A percentile compares a stretch with the other conserved stretches of the same genome.
phyloP scores from a whole-genome alignment of 2,329 filamentous ascomycete genomes.

The Fusarium virguliforme region DNA sequence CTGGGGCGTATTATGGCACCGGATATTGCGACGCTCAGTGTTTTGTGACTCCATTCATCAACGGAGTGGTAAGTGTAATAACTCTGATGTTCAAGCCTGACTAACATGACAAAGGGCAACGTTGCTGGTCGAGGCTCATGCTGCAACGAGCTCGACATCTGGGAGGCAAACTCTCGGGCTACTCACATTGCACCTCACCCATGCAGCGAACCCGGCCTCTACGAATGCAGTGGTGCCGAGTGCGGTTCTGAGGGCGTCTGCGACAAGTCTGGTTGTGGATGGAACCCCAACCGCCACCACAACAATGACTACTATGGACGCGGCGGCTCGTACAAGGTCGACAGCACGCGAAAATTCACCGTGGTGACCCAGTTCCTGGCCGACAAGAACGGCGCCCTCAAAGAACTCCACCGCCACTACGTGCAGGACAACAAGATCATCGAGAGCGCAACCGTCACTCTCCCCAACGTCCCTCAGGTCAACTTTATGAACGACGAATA shows the following conservation, averaged over 20 bases:
- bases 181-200: conserved; percentile 66
- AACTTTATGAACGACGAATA: conserved; percentile 58
- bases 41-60: conserved; percentile 66
- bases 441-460: conserved; percentile 39
- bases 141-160: conserved; percentile 71
- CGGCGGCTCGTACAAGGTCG: conserved; percentile 52
- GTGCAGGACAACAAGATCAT: conserved; percentile 57
- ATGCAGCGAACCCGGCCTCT: conserved; percentile 63
- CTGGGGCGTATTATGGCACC: conserved; percentile 73
- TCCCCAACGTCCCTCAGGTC: conserved; percentile 51
- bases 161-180: conserved; percentile 67
- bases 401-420: conserved; percentile 65
- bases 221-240: conserved; percentile 61
- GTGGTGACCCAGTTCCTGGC: conserved; percentile 68
- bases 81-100: fast-evolving
- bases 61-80: conserved; percentile 60
- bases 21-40: conserved; percentile 77
- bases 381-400: conserved; percentile 60
- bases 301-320: conserved; percentile 56
- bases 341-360: conserved; percentile 59
- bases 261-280: conserved; percentile 63
- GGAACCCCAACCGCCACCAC: conserved; percentile 60
- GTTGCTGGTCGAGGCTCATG: conserved; percentile 57
- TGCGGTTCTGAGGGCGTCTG: conserved; percentile 60
- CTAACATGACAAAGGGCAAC: conserved; percentile 40